phyloP scores from a whole-genome alignment of 192 early-diverging fungal species.

The Geranomyces michiganensis region DNA sequence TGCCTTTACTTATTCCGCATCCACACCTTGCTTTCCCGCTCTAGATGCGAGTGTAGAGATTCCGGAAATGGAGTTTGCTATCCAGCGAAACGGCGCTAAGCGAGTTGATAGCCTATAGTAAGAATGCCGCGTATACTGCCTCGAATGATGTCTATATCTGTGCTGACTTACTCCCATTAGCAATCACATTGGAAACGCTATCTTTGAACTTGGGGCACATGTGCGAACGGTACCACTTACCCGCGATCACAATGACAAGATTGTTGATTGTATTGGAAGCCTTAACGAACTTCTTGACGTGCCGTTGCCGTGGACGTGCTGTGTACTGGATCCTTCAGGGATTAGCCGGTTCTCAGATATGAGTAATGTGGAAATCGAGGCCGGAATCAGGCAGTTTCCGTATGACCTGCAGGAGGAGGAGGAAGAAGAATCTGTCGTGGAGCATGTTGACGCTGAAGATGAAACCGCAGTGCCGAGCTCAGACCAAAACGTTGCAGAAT shows the following conservation, averaged over 20 bases:
- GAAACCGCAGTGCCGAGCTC: no score
- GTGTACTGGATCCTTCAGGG: constrained; percentile 21
- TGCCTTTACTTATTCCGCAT: no score
- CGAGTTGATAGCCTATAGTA: constrained; percentile 26
- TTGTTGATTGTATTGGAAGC: constrained; percentile 26
- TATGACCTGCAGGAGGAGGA: constrained; percentile 6
- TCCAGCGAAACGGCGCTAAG: constrained; percentile 30
- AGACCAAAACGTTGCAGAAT: no score
- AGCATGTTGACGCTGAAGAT: no score
- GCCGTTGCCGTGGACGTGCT: constrained; percentile 25
- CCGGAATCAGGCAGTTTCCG: background rate
- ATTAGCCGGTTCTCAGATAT: constrained; percentile 31
- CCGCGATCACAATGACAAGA: constrained; percentile 23
- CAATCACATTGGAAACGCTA: constrained; percentile 35
- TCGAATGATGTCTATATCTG: background rate
- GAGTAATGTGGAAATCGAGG: constrained; percentile 14
- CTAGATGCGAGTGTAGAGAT: constrained; percentile 19
- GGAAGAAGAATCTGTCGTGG: background rate
- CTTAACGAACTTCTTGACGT: constrained; percentile 31
- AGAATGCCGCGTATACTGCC: background rate
- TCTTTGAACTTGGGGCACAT: constrained; percentile 29
- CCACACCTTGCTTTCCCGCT: no score
- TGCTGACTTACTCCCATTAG: background rate
- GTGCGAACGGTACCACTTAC: constrained; percentile 14
- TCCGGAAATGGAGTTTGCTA: constrained; percentile 38